These are phyloP conservation scores for Talaromyces stipitatus DNA, from an alignment of 495 filamentous ascomycete genomes.

Conservation along the genomic window DNA sequence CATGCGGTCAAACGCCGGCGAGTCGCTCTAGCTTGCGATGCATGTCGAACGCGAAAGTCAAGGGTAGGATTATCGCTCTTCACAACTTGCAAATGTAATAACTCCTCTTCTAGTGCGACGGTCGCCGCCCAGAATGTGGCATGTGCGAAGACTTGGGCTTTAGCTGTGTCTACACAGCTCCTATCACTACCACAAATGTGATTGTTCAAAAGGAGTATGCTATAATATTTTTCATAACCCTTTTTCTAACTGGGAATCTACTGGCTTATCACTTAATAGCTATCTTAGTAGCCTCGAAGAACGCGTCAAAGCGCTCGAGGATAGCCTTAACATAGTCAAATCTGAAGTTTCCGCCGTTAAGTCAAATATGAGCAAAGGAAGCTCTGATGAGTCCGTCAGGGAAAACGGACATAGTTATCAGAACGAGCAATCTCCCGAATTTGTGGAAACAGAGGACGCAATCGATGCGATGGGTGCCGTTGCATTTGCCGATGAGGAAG, in stretches of 20 bases:
- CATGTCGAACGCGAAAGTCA: slow-evolving; percentile 40
- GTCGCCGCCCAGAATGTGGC: slow-evolving; percentile 35
- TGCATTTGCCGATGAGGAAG: slow-evolving; percentile 34
- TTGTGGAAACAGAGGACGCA: slow-evolving; percentile 18
- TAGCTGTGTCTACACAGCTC: slow-evolving; percentile 39
- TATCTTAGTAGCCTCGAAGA: no score
- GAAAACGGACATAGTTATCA: no score
- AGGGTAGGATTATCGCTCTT: slow-evolving; percentile 16
- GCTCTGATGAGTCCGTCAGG: not conserved
- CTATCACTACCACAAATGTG: slow-evolving; percentile 30
- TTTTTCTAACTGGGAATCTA: no score
- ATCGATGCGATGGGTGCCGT: slow-evolving; percentile 38
- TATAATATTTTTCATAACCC: no score
- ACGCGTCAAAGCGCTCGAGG: no score
- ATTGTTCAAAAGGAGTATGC: slow-evolving; percentile 37
- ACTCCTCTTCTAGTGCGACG: slow-evolving; percentile 28
- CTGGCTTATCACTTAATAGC: no score
- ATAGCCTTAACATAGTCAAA: no score
- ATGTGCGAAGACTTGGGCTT: slow-evolving; percentile 34
- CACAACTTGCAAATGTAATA: not conserved
- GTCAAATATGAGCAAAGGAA: no score
- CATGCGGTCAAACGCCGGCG: slow-evolving; percentile 30
- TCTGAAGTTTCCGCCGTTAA: no score
- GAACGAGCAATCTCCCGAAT: not conserved
- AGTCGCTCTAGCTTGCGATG: slow-evolving; percentile 34